A percentile compares a stretch with the other conserved stretches of the same genome.
Conservation (phyloP, 2,329 filamentous ascomycete species). For the Raffaelea arxii region DNA sequence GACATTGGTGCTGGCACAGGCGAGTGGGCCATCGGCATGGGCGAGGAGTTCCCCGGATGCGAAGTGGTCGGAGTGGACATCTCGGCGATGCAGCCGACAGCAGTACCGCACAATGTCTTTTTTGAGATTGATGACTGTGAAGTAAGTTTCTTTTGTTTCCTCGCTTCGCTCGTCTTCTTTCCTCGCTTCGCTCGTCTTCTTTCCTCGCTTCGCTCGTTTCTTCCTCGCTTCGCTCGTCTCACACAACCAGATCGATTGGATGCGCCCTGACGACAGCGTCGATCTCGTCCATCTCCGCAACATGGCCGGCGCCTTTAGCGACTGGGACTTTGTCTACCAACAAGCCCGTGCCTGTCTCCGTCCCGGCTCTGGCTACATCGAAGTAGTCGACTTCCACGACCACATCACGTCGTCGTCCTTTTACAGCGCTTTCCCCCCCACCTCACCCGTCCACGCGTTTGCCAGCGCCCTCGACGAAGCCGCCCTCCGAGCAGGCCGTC, state of each 20-base stretch:
- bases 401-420: conserved; percentile 21
- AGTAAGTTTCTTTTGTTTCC: conserved; percentile 7
- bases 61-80: conserved; percentile 52
- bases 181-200: background rate
- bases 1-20: conserved; percentile 53
- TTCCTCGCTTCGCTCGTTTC: conserved; percentile 9
- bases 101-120: conserved; percentile 47
- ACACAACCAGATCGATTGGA: conserved; percentile 35
- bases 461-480: conserved; percentile 21
- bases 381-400: conserved; percentile 33
- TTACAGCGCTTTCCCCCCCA: conserved; percentile 22
- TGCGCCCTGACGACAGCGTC: conserved; percentile 38
- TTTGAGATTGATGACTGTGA: conserved; percentile 53
- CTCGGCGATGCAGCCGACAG: conserved; percentile 46
- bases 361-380: conserved; percentile 42
- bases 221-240: background rate
- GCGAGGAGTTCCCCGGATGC: conserved; percentile 40
- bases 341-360: conserved; percentile 43
- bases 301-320: conserved; percentile 44
- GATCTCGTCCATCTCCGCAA: conserved; percentile 48
- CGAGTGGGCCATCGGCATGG: conserved; percentile 42
- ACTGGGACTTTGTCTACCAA: conserved; percentile 46
- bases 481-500: conserved; percentile 28
- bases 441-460: conserved; percentile 30
- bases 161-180: conserved; percentile 8